Evolutionary conservation across 2,329 filamentous ascomycete genomes (phyloP).

Genomic region (Stenocarpella maydis): DNA sequence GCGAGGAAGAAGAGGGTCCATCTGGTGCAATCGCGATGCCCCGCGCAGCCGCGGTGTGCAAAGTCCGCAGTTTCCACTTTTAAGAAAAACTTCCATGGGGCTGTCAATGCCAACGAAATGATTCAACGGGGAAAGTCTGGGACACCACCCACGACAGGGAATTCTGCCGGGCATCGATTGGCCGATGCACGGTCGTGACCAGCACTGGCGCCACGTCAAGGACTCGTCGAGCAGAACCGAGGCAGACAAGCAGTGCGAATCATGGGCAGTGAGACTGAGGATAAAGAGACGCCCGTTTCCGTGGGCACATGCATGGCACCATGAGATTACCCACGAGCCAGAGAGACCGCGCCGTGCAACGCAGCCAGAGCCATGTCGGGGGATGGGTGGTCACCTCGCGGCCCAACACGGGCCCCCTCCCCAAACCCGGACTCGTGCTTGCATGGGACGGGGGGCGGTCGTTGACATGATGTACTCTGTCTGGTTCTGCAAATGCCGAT

Average conservation of each 20-base stretch:
- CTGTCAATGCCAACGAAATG: constrained; percentile 41
- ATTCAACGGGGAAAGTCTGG: constrained; percentile 42
- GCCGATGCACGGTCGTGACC: constrained; percentile 40
- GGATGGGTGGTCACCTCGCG: constrained; percentile 24
- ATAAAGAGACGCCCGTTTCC: constrained; percentile 21
- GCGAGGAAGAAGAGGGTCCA: constrained; percentile 35
- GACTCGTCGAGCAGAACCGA: constrained; percentile 31
- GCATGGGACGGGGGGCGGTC: neutral
- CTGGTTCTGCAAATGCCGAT: constrained; percentile 15
- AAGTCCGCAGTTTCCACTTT: constrained; percentile 35
- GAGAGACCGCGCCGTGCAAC: constrained; percentile 15
- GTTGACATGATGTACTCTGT: constrained; percentile 13
- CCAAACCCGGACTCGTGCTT: neutral
- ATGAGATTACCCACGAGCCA: constrained; percentile 23
- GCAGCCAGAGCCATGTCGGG: constrained; percentile 3
- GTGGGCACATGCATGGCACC: neutral
- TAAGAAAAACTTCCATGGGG: constrained; percentile 32
- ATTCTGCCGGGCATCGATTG: constrained; percentile 46
- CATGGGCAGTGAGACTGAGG: neutral
- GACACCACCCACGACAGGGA: constrained; percentile 47
- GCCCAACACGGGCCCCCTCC: constrained; percentile 29
- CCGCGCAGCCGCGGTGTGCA: constrained; percentile 32
- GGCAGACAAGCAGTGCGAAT: constrained; percentile 38
- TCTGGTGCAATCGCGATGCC: constrained; percentile 27
- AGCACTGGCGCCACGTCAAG: constrained; percentile 52